Base-by-base conservation (phyloP, 176 grass and related monocot species). In the Oryza meridionalis region DNA sequence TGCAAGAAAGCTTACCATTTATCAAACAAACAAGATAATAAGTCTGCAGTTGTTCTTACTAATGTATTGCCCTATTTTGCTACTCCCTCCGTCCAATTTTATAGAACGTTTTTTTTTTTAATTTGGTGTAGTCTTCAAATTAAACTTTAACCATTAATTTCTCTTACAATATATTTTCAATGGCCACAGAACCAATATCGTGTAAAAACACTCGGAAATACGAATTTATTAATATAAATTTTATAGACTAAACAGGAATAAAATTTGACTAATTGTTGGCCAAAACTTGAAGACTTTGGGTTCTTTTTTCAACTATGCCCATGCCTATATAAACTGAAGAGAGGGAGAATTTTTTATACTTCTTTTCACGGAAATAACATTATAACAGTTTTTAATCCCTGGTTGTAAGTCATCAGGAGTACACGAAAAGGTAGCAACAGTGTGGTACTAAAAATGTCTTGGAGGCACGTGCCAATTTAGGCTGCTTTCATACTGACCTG, bases 1-100 rank as follows among this genome's bases (percentile, higher is more conserved):
- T 53, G 27, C 46, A 75, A 75, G 72, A 75, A 31, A 55, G 16
- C 16, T 75, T 75, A 75, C 19, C 27, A 55, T 55, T 49, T 3
- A 25, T 55, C 27, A 11, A 72, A 32, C 44, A 14, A 31, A 75
- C 55, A 61, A 61, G 55, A 22, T 61, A 61, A 61, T 19, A 53
- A 5, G 16, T 53, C 50, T 53, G 16, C 5, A 61, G 19, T 9
- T 61, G 21, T 62, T 62, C 58, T 62, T 62, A n/a, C 58, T 58
- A 6, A 7, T 58, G 53, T 21, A 58, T 58, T 55, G 19, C 19
- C 53, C 5, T 58, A 58, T 9, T n/a, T 58, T 58, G 53, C 16
- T 19, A 55, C 14, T 59, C 55, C 19, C 21, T 21, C 19, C 19
- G 7, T 22, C 55, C 19, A n/a, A 59, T 59, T 59, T n/a, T 59